Evolutionary conservation across 1,139 yeast species (phyloP).

Genomic region (Suhomyces guaymorum): DNA sequence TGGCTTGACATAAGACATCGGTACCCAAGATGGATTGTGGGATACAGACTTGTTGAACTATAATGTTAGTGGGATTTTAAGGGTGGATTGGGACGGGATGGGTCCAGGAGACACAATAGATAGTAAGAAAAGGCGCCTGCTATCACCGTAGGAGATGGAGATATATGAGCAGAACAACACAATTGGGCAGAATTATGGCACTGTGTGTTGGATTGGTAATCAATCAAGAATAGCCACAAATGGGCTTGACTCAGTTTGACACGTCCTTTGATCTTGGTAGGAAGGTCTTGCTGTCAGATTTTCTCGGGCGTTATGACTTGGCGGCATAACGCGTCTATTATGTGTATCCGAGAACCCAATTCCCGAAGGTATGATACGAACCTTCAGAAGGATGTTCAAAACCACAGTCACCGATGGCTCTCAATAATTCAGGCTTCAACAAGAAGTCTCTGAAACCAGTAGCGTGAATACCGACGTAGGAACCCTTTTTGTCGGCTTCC

Average conservation of each 20-base stretch:
- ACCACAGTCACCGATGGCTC: slow-evolving; percentile 99
- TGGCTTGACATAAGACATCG: slow-evolving; percentile 97
- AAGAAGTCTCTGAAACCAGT: slow-evolving; percentile 98
- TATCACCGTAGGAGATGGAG: too few species aligned
- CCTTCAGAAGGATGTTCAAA: slow-evolving; percentile 99
- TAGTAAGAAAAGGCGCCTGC: background rate
- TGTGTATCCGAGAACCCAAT: background rate
- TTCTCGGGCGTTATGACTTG: background rate
- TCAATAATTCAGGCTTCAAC: slow-evolving; percentile 90
- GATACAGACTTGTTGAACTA: slow-evolving; percentile 97
- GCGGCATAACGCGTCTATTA: slow-evolving; percentile 5
- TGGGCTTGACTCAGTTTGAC: too few species aligned
- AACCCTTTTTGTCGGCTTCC: slow-evolving; percentile 87
- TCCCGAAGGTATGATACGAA: slow-evolving; percentile 46
- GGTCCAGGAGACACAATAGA: background rate
- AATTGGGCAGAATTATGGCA: too few species aligned
- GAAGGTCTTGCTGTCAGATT: too few species aligned
- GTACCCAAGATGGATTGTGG: slow-evolving; percentile 98
- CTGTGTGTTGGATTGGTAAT: too few species aligned
- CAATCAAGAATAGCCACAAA: too few species aligned
- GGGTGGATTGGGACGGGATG: background rate
- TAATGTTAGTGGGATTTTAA: slow-evolving; percentile 22
- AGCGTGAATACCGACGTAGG: slow-evolving; percentile 96
- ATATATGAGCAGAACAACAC: too few species aligned
- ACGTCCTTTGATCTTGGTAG: too few species aligned